Conservation (phyloP, 257 asterid species). For the Solanum arcanum region DNA sequence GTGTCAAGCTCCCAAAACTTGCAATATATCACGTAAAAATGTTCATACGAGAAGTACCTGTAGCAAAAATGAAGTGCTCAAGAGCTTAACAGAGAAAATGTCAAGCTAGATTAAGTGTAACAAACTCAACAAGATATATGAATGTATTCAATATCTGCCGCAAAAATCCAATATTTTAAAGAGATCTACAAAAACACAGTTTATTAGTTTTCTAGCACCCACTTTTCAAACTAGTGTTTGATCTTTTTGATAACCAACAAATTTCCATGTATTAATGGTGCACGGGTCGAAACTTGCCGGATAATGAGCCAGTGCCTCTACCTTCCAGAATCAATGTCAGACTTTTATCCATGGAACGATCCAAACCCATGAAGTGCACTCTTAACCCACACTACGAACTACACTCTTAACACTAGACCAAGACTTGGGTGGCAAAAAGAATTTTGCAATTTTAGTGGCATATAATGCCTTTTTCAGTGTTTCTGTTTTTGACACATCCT, state of each 20-base stretch:
- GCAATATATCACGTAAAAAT: conserved; percentile 98
- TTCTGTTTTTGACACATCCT: neutral
- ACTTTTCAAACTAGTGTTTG: neutral
- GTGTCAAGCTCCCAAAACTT: conserved; percentile 99
- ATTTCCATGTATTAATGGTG: neutral
- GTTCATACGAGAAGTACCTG: conserved; percentile 99
- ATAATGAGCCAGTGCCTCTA: neutral
- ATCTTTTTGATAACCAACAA: neutral
- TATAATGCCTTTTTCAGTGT: neutral
- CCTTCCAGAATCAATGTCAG: neutral
- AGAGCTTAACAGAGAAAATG: neutral
- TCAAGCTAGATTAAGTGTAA: neutral
- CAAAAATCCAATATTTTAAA: neutral
- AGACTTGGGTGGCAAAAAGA: neutral
- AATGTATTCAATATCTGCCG: neutral
- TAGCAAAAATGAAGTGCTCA: conserved; percentile 8
- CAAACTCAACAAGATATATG: neutral
- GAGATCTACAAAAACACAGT: neutral
- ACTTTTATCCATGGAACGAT: neutral
- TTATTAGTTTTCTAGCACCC: neutral
- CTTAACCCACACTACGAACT: neutral
- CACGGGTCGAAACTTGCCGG: neutral
- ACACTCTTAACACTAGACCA: neutral
- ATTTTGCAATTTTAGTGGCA: neutral
- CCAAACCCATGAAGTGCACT: neutral